These are phyloP conservation scores for Ophiostoma quercus DNA, from an alignment of 2,329 filamentous ascomycete species.

Conservation along the genomic window DNA sequence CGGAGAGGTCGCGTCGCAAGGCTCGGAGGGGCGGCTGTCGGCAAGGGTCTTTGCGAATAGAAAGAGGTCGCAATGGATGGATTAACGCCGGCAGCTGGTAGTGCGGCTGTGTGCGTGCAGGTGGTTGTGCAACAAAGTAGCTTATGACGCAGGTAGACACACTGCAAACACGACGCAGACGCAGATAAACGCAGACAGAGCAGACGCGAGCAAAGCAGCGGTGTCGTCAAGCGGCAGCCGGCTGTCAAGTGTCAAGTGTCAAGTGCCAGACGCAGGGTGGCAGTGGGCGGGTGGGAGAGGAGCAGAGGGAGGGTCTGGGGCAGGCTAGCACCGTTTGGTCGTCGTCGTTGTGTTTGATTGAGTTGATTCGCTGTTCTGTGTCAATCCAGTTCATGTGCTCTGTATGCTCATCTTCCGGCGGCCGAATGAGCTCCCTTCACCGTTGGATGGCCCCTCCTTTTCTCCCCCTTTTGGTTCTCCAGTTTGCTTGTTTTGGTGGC, in stretches of 20 bases:
- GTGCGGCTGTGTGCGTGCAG: slow-evolving; percentile 1
- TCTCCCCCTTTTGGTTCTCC: slow-evolving; percentile 12
- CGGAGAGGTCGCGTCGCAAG: not conserved
- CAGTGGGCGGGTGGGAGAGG: not conserved
- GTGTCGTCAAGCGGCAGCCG: slow-evolving; percentile 9
- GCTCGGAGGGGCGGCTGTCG: not conserved
- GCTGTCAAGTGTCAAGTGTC: not conserved
- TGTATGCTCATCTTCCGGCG: not conserved
- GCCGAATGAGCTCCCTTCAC: slow-evolving; percentile 5
- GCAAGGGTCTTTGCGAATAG: slow-evolving; percentile 7
- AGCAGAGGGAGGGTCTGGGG: not conserved
- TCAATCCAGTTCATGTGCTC: not conserved
- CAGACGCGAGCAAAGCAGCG: not conserved
- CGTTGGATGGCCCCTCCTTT: slow-evolving; percentile 13
- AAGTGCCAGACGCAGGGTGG: not conserved
- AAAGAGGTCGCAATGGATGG: not conserved
- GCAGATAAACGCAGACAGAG: not conserved
- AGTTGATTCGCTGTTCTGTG: not conserved
- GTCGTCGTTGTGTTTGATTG: not conserved
- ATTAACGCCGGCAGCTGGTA: not conserved
- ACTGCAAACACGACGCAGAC: not conserved
- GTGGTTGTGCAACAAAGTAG: slow-evolving; percentile 12
- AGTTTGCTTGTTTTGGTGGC: not conserved
- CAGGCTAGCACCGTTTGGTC: not conserved
- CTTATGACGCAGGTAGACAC: not conserved